Conservation (phyloP, 441 rosid genomes). For the Omphalea diandra region DNA sequence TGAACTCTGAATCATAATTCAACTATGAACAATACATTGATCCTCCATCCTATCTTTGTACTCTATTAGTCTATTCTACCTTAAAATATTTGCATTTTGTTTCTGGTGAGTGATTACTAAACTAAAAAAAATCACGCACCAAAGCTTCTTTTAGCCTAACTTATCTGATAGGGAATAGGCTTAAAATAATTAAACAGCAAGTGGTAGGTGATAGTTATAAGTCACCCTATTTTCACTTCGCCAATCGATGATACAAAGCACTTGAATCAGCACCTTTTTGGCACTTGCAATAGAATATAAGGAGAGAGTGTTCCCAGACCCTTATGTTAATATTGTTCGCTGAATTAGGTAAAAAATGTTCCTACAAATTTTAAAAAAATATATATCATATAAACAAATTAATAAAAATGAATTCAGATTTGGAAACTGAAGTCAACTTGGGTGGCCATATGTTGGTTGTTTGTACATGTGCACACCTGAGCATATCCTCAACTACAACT, state of each 20-base stretch:
- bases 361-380: not conserved
- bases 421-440: not conserved
- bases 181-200: constrained; percentile 15
- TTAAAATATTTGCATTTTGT: constrained; percentile 18
- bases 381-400: not conserved
- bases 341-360: constrained; percentile 33
- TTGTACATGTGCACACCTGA: not conserved
- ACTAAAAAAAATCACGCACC: constrained; percentile 7
- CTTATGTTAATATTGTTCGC: constrained; percentile 23
- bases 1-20: constrained; percentile 33
- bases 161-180: constrained; percentile 16
- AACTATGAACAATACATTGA: constrained; percentile 14
- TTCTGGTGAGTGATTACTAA: constrained; percentile 19
- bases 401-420: not conserved
- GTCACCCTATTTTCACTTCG: constrained; percentile 18
- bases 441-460: not conserved
- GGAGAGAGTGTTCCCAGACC: constrained; percentile 8
- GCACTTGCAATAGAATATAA: constrained; percentile 5
- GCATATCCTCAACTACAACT: too few relatives aligned
- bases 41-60: constrained; percentile 14
- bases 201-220: constrained; percentile 39
- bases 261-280: not conserved
- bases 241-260: constrained; percentile 11
- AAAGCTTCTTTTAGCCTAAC: constrained; percentile 42
- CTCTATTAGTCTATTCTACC: constrained; percentile 6